Evolutionary conservation across 371 early-diverging fungal species (phyloP).

Genomic region (Mycotypha africana): DNA sequence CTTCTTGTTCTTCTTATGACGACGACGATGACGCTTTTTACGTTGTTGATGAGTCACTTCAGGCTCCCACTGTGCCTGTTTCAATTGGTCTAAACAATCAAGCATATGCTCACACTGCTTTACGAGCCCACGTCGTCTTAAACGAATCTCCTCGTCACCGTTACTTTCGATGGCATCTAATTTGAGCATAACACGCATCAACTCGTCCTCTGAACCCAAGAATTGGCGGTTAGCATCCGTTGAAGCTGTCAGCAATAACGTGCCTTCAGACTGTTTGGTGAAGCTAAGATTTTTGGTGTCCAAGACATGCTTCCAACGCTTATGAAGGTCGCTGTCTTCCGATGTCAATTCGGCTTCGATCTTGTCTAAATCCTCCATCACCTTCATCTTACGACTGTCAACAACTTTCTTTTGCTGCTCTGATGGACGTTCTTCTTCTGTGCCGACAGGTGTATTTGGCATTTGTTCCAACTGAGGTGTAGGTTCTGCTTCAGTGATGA

Average conservation of each 20-base stretch:
- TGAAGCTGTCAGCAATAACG: slow-evolving; percentile 12
- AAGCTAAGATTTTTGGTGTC: slow-evolving; percentile 1
- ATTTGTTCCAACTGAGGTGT: neutral
- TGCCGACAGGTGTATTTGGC: slow-evolving; percentile 9
- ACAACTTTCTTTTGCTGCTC: neutral
- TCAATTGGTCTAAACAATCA: slow-evolving; percentile 30
- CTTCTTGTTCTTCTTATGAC: neutral
- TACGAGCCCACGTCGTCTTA: slow-evolving; percentile 24
- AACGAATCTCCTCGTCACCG: slow-evolving; percentile 27
- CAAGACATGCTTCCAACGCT: slow-evolving; percentile 4
- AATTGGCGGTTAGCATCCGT: slow-evolving; percentile 19
- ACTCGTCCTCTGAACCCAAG: slow-evolving; percentile 25
- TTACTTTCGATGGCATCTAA: slow-evolving; percentile 30
- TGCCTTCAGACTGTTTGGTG: slow-evolving; percentile 9
- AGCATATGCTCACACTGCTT: slow-evolving; percentile 25
- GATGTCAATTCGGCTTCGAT: neutral
- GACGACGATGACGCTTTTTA: slow-evolving; percentile 1
- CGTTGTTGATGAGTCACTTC: neutral
- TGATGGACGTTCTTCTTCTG: slow-evolving; percentile 7
- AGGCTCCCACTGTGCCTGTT: slow-evolving; percentile 34
- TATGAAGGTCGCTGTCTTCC: slow-evolving; percentile 1
- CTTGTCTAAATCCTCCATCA: neutral
- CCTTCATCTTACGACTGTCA: slow-evolving; percentile 3
- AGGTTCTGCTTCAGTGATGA: neutral
- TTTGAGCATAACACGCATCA: slow-evolving; percentile 25